Base-by-base conservation (phyloP, 768 basidiomycete species). In the Russula abietina region DNA sequence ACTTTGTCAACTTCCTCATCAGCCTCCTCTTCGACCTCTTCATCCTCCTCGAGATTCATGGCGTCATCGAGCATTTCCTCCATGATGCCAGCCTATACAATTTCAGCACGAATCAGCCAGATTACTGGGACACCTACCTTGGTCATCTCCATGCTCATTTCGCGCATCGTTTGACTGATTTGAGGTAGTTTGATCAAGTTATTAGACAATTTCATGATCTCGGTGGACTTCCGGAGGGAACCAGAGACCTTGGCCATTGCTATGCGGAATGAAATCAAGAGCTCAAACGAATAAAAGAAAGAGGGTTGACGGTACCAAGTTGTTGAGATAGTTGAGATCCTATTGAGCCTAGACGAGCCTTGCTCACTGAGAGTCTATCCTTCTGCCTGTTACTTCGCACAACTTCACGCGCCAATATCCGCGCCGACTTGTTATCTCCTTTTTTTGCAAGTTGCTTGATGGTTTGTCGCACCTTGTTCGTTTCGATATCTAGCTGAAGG, bases 81-180 rank as follows among this genome's bases (percentile, higher is more conserved):
- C 84, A 98, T 86, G 65, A 99, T 91, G 2, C 97, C 97, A 38
- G 94, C 93, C 95, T 98, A 67, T 11, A 48, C 14, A n/a, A 28
- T 7, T 26, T 52, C 49, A 61, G 51, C 41, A 4, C 58, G 22
- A 61, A 36, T 71, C 33, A 71, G 48, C 33, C 6, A 46, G 38
- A 22, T 39, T 32, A 58, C 26, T 32, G 14, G 28, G 36, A 50
- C 12, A 32, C 24, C 17, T 60, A 89, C 96, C 84, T 98, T 98
- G 65, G 91, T 98, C 97, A 98, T 98, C 75, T 99, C 97, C 88
- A 95, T 93, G 69, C 89, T 93, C 93, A 99, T 95, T 71, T 97
- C 90, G 39, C 93, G 84, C 97, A 99, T 99, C 0, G 84, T 83
- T 65, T 85, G 87, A 74, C 88, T 89, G 53, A 98, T 84, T 73